Base-by-base conservation (phyloP, 306 rosid genomes). In the Albizia julibrissin region DNA sequence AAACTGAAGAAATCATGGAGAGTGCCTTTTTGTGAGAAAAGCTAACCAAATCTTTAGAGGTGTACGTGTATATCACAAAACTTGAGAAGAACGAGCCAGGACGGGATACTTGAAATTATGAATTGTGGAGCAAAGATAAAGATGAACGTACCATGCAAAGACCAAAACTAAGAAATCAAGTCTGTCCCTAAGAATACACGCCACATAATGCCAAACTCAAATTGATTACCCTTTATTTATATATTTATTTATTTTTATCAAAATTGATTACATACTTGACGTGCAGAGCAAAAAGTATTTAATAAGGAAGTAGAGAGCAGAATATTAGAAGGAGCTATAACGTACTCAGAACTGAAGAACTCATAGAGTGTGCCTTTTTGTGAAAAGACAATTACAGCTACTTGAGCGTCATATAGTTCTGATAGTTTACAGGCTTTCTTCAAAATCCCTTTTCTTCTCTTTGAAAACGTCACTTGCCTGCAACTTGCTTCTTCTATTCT, bases 261-360 rank as follows among this genome's bases (percentile, higher is more conserved):
- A 29, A 29, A 29, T 29, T 29, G 31, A 1, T 47, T 7, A 14
- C 54, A 9, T 46, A 14, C 52, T 14, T 13, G 33, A 10, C 12
- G 33, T 47, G 62, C 3, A 29, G 26, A 69, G 34, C n/a, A n/a
- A 58, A 52, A 78, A 47, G 24, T 39, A 69, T 40, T 39, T n/a
- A 10, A 24, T 2, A 15, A 24, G 13, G 31, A 52, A 33, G 16
- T 24, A 3, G 31, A 58, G 56, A 13, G 52, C 52, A 47, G 64
- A n/a, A n/a, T 3, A 56, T 18, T 18, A 26, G 62, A 73, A 81
- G 58, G 67, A 29, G 2, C 31, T 29, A 71, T 2, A 13, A 85
- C 91, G 2, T 91, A 92, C 97, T 89, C 89, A n/a, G 92, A 72
- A 87, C 85, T 91, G 58, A 90, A 87, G 85, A 87, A 92, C 75